Conservation (phyloP, 768 basidiomycete species). For the Terana coerulea region DNA sequence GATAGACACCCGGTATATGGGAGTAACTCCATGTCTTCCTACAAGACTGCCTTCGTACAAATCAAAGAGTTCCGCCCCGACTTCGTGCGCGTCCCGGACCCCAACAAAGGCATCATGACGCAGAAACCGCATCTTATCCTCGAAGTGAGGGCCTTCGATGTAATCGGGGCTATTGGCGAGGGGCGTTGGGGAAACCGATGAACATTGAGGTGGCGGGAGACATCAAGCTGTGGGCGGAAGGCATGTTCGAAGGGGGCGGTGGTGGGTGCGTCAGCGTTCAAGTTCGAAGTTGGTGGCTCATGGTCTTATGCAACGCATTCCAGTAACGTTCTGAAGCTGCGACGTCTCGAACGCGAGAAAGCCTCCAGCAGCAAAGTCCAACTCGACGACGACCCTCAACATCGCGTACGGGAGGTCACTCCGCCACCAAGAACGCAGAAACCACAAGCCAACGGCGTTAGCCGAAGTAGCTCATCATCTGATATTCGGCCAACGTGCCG, state of each 20-base stretch:
- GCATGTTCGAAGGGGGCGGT: constrained; percentile 53
- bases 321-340: constrained; percentile 45
- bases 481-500: background rate
- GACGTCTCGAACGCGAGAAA: constrained; percentile 35
- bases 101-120: constrained; percentile 35
- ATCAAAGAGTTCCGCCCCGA: constrained; percentile 50
- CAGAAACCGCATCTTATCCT: constrained; percentile 42
- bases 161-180: constrained; percentile 43
- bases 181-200: constrained; percentile 48
- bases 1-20: constrained; percentile 17
- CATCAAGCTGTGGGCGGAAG: constrained; percentile 50
- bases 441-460: background rate
- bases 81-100: constrained; percentile 49
- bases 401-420: background rate
- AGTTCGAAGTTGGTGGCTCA: constrained; percentile 4
- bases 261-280: constrained; percentile 47
- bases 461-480: background rate
- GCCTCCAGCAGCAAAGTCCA: background rate
- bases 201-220: constrained; percentile 37
- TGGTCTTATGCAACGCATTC: background rate
- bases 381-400: background rate
- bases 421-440: background rate
- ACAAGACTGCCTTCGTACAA: constrained; percentile 41
- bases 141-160: constrained; percentile 43
- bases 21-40: constrained; percentile 36